phyloP scores from a whole-genome alignment of 495 filamentous ascomycete species.

The Clohesyomyces aquaticus region DNA sequence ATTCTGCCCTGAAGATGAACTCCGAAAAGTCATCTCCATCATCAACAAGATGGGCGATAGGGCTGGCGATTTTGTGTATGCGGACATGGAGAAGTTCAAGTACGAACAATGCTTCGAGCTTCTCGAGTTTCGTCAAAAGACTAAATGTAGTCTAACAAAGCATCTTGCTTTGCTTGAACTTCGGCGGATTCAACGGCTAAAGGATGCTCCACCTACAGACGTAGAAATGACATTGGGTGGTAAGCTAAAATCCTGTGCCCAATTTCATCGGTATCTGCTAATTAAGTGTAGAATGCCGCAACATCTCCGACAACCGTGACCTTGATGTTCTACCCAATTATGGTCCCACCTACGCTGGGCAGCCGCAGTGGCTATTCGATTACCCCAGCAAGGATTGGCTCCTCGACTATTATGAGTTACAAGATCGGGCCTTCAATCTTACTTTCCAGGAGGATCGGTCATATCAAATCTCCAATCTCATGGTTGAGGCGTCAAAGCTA shows the following conservation, averaged over 20 bases:
- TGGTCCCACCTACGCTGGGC: no score
- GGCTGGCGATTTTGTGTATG: conserved; percentile 26
- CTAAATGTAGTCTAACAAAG: conserved; percentile 22
- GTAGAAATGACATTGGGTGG: no score
- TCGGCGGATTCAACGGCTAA: conserved; percentile 29
- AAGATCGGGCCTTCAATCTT: not conserved
- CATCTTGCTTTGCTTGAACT: conserved; percentile 29
- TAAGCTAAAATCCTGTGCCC: no score
- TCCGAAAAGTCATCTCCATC: conserved; percentile 16
- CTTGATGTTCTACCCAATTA: conserved; percentile 16
- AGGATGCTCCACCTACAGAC: no score
- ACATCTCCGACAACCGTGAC: conserved; percentile 24
- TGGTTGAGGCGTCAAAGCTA: no score
- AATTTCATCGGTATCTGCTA: no score
- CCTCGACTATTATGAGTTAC: not conserved
- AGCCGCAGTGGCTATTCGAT: not conserved
- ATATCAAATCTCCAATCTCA: no score
- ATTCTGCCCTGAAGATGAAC: conserved; percentile 15
- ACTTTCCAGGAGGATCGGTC: not conserved
- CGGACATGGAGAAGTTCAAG: conserved; percentile 21
- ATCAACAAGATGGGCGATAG: conserved; percentile 20
- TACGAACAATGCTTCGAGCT: conserved; percentile 29
- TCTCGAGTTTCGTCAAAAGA: conserved; percentile 15
- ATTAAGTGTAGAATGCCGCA: conserved; percentile 1
- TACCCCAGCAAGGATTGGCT: not conserved